Base-by-base conservation (phyloP, 129 eudicot genomes). In the Daucus carota region DNA sequence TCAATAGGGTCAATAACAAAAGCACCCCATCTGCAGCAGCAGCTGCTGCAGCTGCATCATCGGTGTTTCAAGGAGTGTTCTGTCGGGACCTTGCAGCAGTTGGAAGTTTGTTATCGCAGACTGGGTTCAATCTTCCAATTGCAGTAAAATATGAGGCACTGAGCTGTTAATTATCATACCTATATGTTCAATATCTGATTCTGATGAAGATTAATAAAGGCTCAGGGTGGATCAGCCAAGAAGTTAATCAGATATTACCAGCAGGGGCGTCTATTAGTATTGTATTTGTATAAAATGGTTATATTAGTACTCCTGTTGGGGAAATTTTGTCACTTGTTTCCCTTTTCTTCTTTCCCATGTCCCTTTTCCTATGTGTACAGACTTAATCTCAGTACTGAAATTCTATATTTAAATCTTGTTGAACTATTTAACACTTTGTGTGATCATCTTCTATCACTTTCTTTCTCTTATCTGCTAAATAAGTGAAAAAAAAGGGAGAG, bases 31-130 rank as follows among this genome's bases (percentile, higher is more conserved):
- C 86, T 15, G 75, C 75, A 36, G 75, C 75, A 36, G 75, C 50
- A n/a, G 73, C 47, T 8, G 73, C 73, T 70, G 73, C 73, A 8
- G 73, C 73, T 70, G 73, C 73, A 18, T 36, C 88, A 43, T 77
- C 90, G 0, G 96, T 83, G 24, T 92, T 84, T 77, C 93, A 92
- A 89, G 97, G 97, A 15, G 98, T 87, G 75, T 94, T 94, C 73
- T 94, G 98, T 73, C 75, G 98, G 76, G 98, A 94, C 87, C 81
- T 94, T 77, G 90, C 93, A 28, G 88, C 77, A 40, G 98, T 93
- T 12, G 98, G 98, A 81, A 93, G 75, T 82, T 73, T 94, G 84
- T 70, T 94, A 28, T 90, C 98, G 0, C 97, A 87, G 18, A 73
- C 88, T 4, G 89, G 96, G 29, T 94, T 89, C 59, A 91, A 87